phyloP scores from a whole-genome alignment of 306 rosid genomes.

The Quercus berberidifolia region DNA sequence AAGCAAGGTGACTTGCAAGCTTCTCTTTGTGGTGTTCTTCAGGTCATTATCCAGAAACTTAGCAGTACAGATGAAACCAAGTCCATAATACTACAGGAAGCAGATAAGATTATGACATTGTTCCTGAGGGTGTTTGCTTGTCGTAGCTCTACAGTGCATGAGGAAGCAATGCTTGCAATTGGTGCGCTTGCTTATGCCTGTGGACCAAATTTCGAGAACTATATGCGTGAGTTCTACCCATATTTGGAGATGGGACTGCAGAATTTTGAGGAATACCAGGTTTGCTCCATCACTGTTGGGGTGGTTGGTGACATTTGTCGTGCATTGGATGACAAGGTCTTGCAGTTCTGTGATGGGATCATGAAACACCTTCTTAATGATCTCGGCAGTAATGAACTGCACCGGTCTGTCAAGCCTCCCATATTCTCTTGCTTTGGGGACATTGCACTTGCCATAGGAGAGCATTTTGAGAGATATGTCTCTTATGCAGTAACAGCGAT shows the following conservation, averaged over 20 bases:
- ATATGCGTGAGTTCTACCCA: slow-evolving; percentile 27
- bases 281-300: slow-evolving; percentile 38
- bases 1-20: slow-evolving; percentile 40
- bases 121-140: slow-evolving; percentile 40
- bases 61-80: slow-evolving; percentile 23
- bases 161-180: slow-evolving; percentile 44
- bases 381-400: slow-evolving; percentile 26
- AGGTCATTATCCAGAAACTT: slow-evolving; percentile 38
- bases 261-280: slow-evolving; percentile 37
- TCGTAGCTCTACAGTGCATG: slow-evolving; percentile 41
- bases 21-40: slow-evolving; percentile 41
- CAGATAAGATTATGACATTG: slow-evolving; percentile 31
- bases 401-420: slow-evolving; percentile 39
- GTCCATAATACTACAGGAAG: slow-evolving; percentile 19
- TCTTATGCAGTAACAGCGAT: slow-evolving; percentile 25
- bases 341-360: slow-evolving; percentile 30
- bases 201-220: slow-evolving; percentile 28
- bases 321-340: slow-evolving; percentile 30
- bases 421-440: slow-evolving; percentile 37
- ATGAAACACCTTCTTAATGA: slow-evolving; percentile 24
- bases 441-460: slow-evolving; percentile 34
- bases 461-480: slow-evolving; percentile 36
- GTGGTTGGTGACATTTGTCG: slow-evolving; percentile 38
- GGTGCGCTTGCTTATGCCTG: slow-evolving; percentile 38
- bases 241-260: slow-evolving; percentile 40